phyloP scores from a whole-genome alignment of 352 stramenopile genomes.

The Pythium oligandrum region DNA sequence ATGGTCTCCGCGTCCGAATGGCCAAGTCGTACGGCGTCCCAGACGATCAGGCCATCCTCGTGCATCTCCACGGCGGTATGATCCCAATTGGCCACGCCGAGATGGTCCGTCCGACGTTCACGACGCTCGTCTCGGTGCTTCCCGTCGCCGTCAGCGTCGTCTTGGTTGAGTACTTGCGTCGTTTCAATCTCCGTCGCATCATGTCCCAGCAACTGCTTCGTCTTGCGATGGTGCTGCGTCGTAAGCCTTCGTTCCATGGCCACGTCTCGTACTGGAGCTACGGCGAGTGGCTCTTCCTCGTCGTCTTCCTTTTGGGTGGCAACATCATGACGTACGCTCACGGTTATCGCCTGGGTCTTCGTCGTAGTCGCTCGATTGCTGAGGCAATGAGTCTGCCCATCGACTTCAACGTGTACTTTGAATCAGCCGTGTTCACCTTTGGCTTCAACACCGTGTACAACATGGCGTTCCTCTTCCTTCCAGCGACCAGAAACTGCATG shows the following conservation, averaged over 20 bases:
- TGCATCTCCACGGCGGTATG: too few species aligned
- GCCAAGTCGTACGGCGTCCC: too few species aligned
- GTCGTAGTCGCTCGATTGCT: too few species aligned
- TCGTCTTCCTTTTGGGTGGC: constrained; percentile 18
- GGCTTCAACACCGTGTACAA: constrained; percentile 35
- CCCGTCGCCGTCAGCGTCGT: constrained; percentile 8
- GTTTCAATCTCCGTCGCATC: constrained; percentile 20
- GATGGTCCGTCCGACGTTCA: constrained; percentile 20
- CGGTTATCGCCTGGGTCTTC: too few species aligned
- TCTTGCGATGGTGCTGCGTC: constrained; percentile 12
- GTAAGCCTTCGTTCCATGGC: constrained; percentile 13
- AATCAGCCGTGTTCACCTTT: constrained; percentile 14
- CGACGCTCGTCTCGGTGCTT: constrained; percentile 13
- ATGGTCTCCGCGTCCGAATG: too few species aligned
- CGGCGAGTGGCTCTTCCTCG: constrained; percentile 19
- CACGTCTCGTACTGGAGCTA: constrained; percentile 11
- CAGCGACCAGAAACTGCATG: constrained; percentile 25
- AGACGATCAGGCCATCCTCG: too few species aligned
- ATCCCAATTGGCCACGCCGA: constrained; percentile 19
- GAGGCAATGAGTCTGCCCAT: too few species aligned
- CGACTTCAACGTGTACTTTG: constrained; percentile 17
- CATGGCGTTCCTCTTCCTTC: constrained; percentile 36
- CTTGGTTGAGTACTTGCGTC: constrained; percentile 3
- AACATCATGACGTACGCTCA: too few species aligned
- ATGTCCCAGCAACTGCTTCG: constrained; percentile 10